Evolutionary conservation across 257 asterid genomes (phyloP), one percentile per base, ranked within the genome.

Genomic region (Voacanga thouarsii): DNA sequence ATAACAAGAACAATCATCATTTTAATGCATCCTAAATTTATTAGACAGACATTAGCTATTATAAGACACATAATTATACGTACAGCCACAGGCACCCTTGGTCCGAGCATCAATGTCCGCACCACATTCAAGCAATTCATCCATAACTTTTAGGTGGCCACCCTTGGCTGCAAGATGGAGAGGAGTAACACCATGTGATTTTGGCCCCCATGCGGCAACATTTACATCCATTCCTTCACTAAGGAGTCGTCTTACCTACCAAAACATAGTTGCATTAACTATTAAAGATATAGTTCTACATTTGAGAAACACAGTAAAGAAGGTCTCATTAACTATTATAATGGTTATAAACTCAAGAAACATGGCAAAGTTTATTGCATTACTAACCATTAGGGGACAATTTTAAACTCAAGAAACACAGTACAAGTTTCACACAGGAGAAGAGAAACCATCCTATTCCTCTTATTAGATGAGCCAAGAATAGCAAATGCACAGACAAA

Each of bases 121-220:
- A 83, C 98, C 99, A 53, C 85, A 89, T 79, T 86, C 98, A 39
- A 96, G 91, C 89, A 96, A 80, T 81, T 80, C 90, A 81, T 93
- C 98, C 99, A 96, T 96, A 66, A 96, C 92, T 84, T 87, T 87
- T 26, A 90, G 85, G 74, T 96, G 98, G 44, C 99, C 99, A 71
- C 97, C 98, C 83, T 93, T 92, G 79, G 99, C 98, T 76, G 99
- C 99, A 78, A 96, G 97, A 84, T 96, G 99, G 79, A 96, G 96
- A 44, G 99, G 99, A 83, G 97, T 95, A 83, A 93, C 85, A 55
- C 99, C 98, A 53, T 85, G 93, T 24, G 98, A 83, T 84, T 93
- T 93, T 65, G 97, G 97, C 1, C 99, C 99, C 89, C 93, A 87
- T 6, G 99, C 99, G 84, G 92, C 90, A 73, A 89, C 94, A 82